Evolutionary conservation across 805 yeast species (phyloP), one percentile per base, ranked within the genome.

Genomic region (Metschnikowia cerradonensis): DNA sequence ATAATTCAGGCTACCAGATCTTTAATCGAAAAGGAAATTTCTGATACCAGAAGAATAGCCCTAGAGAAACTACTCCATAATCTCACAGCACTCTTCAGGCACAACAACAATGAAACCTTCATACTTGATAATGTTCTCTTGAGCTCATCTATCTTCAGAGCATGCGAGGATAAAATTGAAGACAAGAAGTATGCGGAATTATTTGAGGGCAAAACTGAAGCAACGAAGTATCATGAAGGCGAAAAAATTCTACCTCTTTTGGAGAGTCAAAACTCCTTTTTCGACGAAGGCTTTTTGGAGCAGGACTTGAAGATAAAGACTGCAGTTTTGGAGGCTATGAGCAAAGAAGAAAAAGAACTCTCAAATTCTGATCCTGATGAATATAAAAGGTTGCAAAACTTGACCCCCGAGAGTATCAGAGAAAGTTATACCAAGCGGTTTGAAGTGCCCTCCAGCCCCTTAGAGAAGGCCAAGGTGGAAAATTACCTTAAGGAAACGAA

Each of bases 401-500:
- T 60, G 48, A 59, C 64, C 5, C 47, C 65, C 2, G 60, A 56
- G 11, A 51, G 54, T 11, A 51, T 62, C 33, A 49, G 67, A 32
- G 48, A 52, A 17, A 38, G 47, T 2, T 62, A 59, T 45, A 7
- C 31, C 8, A 8, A 30, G 8, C 17, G 37, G n/a, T 14, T 20
- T n/a, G n/a, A 33, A 32, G 20, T 8, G 6, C n/a, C 45, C n/a
- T 17, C 20, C n/a, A 40, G 19, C 22, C 15, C 45, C 14, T 17
- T 26, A 23, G 33, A 36, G 14, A 53, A 57, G 38, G 41, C 54
- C n/a, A 52, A 55, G 6, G 54, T 82, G 20, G 79, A 80, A 56
- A 55, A 52, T 0, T 79, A 74, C 47, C 66, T 83, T 35, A 62
- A 68, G 41, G 63, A 68, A 6, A 77, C 82, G 3, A 78, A 78